A percentile compares a stretch with the other conserved stretches of the same genome.
phyloP scores from a whole-genome alignment of 108 stramenopile genomes.

The Craspedostauros australis region DNA sequence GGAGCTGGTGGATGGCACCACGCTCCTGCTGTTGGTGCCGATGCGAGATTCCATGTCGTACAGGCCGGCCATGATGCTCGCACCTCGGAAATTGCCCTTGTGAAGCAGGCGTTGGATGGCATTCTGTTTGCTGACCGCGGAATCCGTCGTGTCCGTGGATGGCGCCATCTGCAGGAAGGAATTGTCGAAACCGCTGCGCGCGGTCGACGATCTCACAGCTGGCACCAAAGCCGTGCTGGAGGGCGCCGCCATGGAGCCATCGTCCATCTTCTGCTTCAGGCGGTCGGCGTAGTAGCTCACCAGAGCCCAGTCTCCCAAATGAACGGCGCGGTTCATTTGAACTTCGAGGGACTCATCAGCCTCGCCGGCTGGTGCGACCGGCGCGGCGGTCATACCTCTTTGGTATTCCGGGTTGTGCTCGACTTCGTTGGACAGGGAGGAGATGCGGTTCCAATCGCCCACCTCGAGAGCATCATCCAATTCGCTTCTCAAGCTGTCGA shows the following conservation, averaged over 20 bases:
- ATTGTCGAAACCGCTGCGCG: too few relatives aligned
- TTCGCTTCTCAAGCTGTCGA: slow-evolving; percentile 4
- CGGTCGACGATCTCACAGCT: too few relatives aligned
- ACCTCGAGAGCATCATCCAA: slow-evolving; percentile 11
- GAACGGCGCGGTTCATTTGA: slow-evolving; percentile 10
- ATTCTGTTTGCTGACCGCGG: slow-evolving; percentile 9
- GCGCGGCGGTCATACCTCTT: neutral
- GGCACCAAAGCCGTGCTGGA: too few relatives aligned
- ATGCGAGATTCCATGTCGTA: slow-evolving; percentile 36
- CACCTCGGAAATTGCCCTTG: slow-evolving; percentile 24
- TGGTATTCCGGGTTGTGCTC: slow-evolving; percentile 3
- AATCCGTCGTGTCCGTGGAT: neutral
- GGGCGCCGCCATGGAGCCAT: too few relatives aligned
- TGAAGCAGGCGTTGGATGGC: slow-evolving; percentile 18
- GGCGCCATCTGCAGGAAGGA: too few relatives aligned
- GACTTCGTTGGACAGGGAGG: slow-evolving; percentile 8
- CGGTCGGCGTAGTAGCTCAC: slow-evolving; percentile 20
- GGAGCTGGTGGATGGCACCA: too few relatives aligned
- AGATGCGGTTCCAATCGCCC: slow-evolving; percentile 14
- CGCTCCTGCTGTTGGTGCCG: too few relatives aligned
- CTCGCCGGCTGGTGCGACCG: neutral
- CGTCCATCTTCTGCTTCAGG: slow-evolving; percentile 21
- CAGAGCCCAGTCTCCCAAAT: slow-evolving; percentile 22
- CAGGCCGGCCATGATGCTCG: slow-evolving; percentile 31
- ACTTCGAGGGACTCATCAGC: neutral